A percentile compares a stretch with the other conserved stretches of the same genome.
Conservation (phyloP, 2,329 filamentous ascomycete genomes). For the Zymoseptoria ardabiliae region DNA sequence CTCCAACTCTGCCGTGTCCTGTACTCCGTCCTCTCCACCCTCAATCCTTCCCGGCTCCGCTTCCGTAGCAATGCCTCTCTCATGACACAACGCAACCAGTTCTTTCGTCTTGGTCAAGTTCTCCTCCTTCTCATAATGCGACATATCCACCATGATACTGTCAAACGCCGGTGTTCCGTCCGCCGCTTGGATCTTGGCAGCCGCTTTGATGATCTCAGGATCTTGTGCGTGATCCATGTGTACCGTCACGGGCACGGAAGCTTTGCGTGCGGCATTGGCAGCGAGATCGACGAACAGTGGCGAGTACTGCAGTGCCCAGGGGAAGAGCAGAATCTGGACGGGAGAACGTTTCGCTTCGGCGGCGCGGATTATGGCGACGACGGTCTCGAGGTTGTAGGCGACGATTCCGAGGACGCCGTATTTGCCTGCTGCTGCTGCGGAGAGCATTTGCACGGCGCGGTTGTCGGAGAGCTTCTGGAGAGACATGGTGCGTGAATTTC, state of each 20-base stretch:
- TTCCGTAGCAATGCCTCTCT: slow-evolving; percentile 26
- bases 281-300: slow-evolving; percentile 42
- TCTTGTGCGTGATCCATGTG: slow-evolving; percentile 44
- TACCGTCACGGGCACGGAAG: slow-evolving; percentile 38
- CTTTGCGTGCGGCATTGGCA: slow-evolving; percentile 37
- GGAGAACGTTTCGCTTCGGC: slow-evolving; percentile 61
- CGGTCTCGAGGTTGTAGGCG: slow-evolving; percentile 54
- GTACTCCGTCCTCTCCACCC: slow-evolving; percentile 29
- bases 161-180: slow-evolving; percentile 49
- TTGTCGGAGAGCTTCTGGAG: slow-evolving; percentile 22
- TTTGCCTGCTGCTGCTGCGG: slow-evolving; percentile 27
- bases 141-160: slow-evolving; percentile 52
- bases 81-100: slow-evolving; percentile 24
- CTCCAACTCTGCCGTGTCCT: slow-evolving; percentile 24
- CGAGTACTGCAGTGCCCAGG: slow-evolving; percentile 64
- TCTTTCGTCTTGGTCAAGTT: slow-evolving; percentile 26
- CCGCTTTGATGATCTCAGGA: slow-evolving; percentile 30
- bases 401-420: slow-evolving; percentile 30
- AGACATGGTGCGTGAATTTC: slow-evolving; percentile 9
- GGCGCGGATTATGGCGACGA: slow-evolving; percentile 60
- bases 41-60: slow-evolving; percentile 29
- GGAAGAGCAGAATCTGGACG: slow-evolving; percentile 66
- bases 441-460: slow-evolving; percentile 28
- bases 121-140: slow-evolving; percentile 28
- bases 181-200: slow-evolving; percentile 26